Conservation (phyloP, 2,329 filamentous ascomycete genomes). For the Nakataea oryzae region DNA sequence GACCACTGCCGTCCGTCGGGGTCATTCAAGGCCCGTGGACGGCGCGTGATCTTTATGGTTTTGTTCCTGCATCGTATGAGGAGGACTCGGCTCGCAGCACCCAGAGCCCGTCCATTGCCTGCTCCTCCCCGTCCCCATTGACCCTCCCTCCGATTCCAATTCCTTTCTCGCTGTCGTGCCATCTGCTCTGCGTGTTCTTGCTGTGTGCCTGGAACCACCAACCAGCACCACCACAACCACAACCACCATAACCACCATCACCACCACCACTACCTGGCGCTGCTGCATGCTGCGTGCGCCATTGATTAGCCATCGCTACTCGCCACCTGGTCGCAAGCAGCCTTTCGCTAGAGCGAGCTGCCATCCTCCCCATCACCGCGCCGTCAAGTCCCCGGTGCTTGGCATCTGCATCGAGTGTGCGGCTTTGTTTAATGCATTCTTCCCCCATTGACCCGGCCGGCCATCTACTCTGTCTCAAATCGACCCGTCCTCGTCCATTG, state of each 20-base stretch:
- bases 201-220: background rate
- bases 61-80: conserved; percentile 6
- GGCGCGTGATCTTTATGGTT: conserved; percentile 5
- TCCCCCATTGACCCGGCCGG: background rate
- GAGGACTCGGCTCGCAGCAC: background rate
- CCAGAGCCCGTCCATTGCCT: background rate
- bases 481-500: background rate
- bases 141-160: background rate
- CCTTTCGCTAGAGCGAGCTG: background rate
- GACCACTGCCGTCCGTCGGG: background rate
- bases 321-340: background rate
- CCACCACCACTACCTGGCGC: background rate
- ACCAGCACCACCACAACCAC: background rate
- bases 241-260: background rate
- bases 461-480: background rate
- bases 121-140: background rate
- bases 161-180: background rate
- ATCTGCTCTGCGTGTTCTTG: background rate
- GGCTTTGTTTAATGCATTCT: background rate
- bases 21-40: background rate
- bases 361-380: background rate
- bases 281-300: background rate
- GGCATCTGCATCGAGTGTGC: background rate
- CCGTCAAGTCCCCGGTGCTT: background rate
- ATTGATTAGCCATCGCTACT: background rate